Conservation (phyloP, 1,139 yeast genomes). For the Diutina siamensis region DNA sequence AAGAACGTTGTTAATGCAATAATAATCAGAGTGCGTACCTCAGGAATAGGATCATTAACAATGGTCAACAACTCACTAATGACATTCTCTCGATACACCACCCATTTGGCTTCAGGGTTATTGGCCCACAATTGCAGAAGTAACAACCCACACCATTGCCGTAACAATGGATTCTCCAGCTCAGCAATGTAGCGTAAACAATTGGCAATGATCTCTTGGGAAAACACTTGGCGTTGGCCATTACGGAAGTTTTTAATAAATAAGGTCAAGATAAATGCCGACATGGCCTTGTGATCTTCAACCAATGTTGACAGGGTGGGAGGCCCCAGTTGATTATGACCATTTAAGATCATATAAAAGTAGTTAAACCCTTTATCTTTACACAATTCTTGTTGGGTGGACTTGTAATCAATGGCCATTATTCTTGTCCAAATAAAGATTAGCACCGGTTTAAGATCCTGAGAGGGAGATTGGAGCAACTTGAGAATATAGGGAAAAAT, state of each 20-base stretch:
- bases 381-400: conserved; percentile 84
- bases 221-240: conserved; percentile 74
- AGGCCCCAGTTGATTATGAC: conserved; percentile 14
- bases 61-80: conserved; percentile 44
- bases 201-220: conserved; percentile 59
- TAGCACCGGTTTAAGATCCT: conserved; percentile 84
- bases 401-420: conserved; percentile 86
- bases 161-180: conserved; percentile 71
- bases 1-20: conserved; percentile 65
- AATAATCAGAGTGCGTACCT: conserved; percentile 79
- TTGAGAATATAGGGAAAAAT: conserved; percentile 92
- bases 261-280: conserved; percentile 78
- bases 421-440: conserved; percentile 97
- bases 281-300: conserved; percentile 90
- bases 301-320: conserved; percentile 23
- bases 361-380: conserved; percentile 88
- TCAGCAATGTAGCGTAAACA: conserved; percentile 55
- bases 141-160: conserved; percentile 86
- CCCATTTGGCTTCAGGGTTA: conserved; percentile 67
- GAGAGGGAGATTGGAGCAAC: conserved; percentile 87
- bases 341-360: conserved; percentile 61
- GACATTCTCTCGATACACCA: conserved; percentile 56
- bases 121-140: conserved; percentile 69
- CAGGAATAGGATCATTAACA: conserved; percentile 86
- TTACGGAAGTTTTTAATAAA: conserved; percentile 71